Percentiles rank a stretch among this genome's conserved stretches.
phyloP scores from a whole-genome alignment of 129 eudicot genomes.

The Ambrosia trifida region DNA sequence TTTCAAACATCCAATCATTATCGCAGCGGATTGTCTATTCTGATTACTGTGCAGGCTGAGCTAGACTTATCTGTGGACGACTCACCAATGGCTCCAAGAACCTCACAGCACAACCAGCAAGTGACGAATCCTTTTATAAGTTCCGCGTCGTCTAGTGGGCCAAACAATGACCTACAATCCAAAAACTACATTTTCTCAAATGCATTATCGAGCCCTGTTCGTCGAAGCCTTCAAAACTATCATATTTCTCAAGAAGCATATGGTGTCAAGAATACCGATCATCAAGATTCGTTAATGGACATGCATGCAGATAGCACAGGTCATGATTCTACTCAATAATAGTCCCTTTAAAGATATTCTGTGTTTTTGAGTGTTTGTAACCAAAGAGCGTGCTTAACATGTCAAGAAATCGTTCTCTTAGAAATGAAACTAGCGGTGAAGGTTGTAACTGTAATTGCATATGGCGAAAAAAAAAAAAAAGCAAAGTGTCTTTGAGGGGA shows the following conservation, averaged over 20 bases:
- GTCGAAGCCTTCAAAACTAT: conserved; percentile 52
- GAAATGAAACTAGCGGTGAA: conserved; percentile 22
- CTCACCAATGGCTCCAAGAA: conserved; percentile 33
- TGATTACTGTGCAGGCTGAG: conserved; percentile 32
- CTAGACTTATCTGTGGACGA: conserved; percentile 39
- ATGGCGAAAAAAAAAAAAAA: conserved; percentile 21
- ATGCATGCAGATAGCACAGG: conserved; percentile 52
- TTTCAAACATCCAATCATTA: neutral
- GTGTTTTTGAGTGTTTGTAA: conserved; percentile 9
- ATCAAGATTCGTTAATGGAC: conserved; percentile 49
- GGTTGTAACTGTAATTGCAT: conserved; percentile 11
- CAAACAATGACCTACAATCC: conserved; percentile 39
- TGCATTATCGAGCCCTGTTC: conserved; percentile 55
- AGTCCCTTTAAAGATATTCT: conserved; percentile 6
- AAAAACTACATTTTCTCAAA: conserved; percentile 52
- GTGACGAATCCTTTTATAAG: conserved; percentile 28
- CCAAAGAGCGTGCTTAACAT: conserved; percentile 11
- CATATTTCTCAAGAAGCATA: conserved; percentile 41
- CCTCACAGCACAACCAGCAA: conserved; percentile 33
- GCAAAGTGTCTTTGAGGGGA: conserved; percentile 4
- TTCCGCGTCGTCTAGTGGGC: conserved; percentile 34
- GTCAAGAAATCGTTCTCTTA: neutral
- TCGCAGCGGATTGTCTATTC: neutral
- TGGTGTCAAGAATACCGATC: conserved; percentile 22
- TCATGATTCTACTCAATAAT: conserved; percentile 42